phyloP scores from a whole-genome alignment of 2,329 filamentous ascomycete species.

The Pochonia chlamydosporia region DNA sequence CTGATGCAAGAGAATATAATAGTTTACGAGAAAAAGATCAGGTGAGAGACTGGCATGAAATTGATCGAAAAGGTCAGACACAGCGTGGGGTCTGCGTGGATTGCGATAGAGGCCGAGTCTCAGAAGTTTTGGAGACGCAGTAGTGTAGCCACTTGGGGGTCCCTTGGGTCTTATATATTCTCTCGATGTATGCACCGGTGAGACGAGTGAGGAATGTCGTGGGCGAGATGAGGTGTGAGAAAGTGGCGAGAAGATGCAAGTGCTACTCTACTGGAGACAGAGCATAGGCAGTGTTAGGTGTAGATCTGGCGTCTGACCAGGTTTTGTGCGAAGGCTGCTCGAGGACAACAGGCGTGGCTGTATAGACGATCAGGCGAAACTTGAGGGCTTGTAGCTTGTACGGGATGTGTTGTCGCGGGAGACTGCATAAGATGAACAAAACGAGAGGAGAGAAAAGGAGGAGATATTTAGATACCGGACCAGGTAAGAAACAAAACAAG shows the following conservation, averaged over 20 bases:
- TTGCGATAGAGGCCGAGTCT: slow-evolving; percentile 8
- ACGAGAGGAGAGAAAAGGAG: neutral
- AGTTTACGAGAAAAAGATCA: neutral
- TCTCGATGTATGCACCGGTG: neutral
- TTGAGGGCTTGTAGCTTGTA: slow-evolving; percentile 2
- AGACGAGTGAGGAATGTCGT: slow-evolving; percentile 10
- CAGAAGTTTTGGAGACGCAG: slow-evolving; percentile 6
- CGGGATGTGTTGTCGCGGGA: slow-evolving; percentile 8
- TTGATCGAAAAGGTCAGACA: slow-evolving; percentile 8
- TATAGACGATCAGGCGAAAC: neutral
- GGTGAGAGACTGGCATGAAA: slow-evolving; percentile 6
- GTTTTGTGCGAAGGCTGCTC: neutral
- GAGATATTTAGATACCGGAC: slow-evolving; percentile 2
- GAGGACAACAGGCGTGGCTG: neutral
- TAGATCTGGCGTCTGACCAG: slow-evolving; percentile 7
- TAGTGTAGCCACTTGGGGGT: slow-evolving; percentile 1
- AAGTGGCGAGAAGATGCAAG: slow-evolving; percentile 5
- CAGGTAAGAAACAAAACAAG: neutral
- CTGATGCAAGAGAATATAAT: neutral
- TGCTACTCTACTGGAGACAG: neutral
- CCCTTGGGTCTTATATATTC: slow-evolving; percentile 13
- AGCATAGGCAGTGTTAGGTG: slow-evolving; percentile 1
- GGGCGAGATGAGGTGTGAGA: slow-evolving; percentile 4
- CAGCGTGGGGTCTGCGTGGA: slow-evolving; percentile 1
- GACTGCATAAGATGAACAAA: slow-evolving; percentile 5